Base-by-base conservation (phyloP, 1,284 basidiomycete species). In the Vanrija humicola region DNA sequence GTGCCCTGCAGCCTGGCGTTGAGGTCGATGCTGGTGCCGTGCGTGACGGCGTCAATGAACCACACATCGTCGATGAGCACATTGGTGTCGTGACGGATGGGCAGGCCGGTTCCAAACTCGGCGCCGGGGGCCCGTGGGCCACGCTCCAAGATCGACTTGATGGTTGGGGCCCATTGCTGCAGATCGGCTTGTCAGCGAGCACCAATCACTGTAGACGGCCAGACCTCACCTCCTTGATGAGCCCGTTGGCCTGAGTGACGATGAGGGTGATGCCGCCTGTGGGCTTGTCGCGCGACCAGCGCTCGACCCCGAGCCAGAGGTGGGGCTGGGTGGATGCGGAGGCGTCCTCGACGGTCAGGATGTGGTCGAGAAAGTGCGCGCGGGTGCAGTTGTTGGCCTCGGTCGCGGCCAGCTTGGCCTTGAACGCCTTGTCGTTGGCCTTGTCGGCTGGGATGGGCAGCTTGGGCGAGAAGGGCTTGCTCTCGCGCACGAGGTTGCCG, bases 21-120 rank as follows among this genome's bases (percentile, higher is more conserved):
- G 50, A 91, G 55, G 18, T 87, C 72, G 1, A 80, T 84, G 15
- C 86, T 81, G 53, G 90, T 88, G 0, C 87, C 89, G 52, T 90
- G 88, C 58, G 89, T 84, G 4, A 84, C 80, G 40, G 85, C 81
- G 62, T 93, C 90, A 76, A 88, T 83, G 1, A 82, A 73, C 88
- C 88, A 92, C 15, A 91, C 79, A 67, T 93, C 89, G 63, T 87
- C 84, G 12, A 92, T 72, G 18, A 55, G 18, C 5, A 56, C 50
- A 10, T 28, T n/a, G 0, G 48, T 19, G 9, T 21, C 7, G 3
- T 19, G 6, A 2, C 21, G 19, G 2, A 53, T 48, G 6, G 38
- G 21, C 6, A 26, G 21, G 14, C n/a, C 44, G 0, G 58, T 59
- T 1, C 58, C 58, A 26, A 56, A 59, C 16, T 42, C 29, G n/a